Conservation (phyloP, 2,329 filamentous ascomycete genomes). For the Trichoderma sp. region DNA sequence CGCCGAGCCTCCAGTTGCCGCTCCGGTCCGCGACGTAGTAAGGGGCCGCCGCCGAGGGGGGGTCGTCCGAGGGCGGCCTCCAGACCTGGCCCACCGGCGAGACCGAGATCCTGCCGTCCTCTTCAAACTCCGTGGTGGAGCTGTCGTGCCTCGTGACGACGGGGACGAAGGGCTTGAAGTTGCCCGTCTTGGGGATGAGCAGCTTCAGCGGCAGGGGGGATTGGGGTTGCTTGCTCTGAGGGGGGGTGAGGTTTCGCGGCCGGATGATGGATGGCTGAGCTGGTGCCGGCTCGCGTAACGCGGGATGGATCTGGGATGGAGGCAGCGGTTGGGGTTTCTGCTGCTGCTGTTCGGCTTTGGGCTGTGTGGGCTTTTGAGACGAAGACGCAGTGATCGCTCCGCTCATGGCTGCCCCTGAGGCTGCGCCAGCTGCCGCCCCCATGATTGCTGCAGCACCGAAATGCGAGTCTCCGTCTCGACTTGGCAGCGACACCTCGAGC, state of each 20-base stretch:
- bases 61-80: constrained; percentile 52
- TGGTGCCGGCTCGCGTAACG: background rate
- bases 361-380: constrained; percentile 4
- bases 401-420: constrained; percentile 25
- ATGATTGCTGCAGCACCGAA: background rate
- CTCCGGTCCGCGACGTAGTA: constrained; percentile 56
- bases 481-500: constrained; percentile 17
- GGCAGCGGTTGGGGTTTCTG: background rate
- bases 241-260: constrained; percentile 18
- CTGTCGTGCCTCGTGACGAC: constrained; percentile 42
- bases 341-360: background rate
- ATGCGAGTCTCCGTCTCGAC: constrained; percentile 4
- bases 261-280: background rate
- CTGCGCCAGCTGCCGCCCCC: constrained; percentile 24
- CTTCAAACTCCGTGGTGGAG: constrained; percentile 56
- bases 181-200: constrained; percentile 35
- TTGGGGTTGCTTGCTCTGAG: constrained; percentile 27
- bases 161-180: constrained; percentile 15
- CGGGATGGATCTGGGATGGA: constrained; percentile 3
- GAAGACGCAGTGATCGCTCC: constrained; percentile 15
- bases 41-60: constrained; percentile 47
- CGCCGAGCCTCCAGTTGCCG: constrained; percentile 57
- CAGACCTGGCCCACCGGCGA: constrained; percentile 50
- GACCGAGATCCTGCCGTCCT: constrained; percentile 48
- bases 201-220: constrained; percentile 37